These are phyloP conservation scores for Dissophora globulifera DNA, from an alignment of 192 early-diverging fungal species.

Conservation along the genomic window DNA sequence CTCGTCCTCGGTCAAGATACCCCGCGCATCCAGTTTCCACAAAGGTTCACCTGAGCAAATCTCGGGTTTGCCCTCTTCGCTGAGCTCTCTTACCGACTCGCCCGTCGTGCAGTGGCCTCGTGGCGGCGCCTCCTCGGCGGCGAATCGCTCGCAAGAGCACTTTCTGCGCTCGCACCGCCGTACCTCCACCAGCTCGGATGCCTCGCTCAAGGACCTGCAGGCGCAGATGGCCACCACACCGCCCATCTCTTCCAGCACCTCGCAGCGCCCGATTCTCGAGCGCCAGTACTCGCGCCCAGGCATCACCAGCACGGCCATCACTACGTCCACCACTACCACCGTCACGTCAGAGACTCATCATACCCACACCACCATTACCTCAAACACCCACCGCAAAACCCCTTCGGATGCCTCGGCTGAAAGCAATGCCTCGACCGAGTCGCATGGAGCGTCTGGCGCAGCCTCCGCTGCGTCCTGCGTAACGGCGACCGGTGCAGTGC, in stretches of 20 bases:
- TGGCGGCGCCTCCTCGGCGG: slow-evolving; percentile 37
- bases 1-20: slow-evolving; percentile 20
- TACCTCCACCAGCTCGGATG: slow-evolving; percentile 40
- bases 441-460: neutral
- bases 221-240: slow-evolving; percentile 35
- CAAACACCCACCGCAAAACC: slow-evolving; percentile 4
- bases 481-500: neutral
- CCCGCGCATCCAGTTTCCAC: slow-evolving; percentile 19
- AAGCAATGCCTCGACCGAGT: slow-evolving; percentile 10
- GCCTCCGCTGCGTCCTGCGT: neutral
- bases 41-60: slow-evolving; percentile 44
- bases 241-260: slow-evolving; percentile 15
- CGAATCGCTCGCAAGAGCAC: slow-evolving; percentile 46
- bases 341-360: neutral
- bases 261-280: slow-evolving; percentile 20
- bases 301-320: neutral
- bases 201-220: slow-evolving; percentile 42
- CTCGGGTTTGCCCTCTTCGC: slow-evolving; percentile 3
- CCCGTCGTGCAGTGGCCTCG: slow-evolving; percentile 45
- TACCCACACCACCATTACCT: neutral
- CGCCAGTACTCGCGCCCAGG: slow-evolving; percentile 32
- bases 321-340: neutral
- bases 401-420: slow-evolving; percentile 25
- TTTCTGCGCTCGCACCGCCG: slow-evolving; percentile 37
- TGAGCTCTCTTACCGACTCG: slow-evolving; percentile 23